Evolutionary conservation across 2,329 filamentous ascomycete genomes (phyloP), one percentile per base, ranked within the genome.

Genomic region (Paecilomyces fulvus): DNA sequence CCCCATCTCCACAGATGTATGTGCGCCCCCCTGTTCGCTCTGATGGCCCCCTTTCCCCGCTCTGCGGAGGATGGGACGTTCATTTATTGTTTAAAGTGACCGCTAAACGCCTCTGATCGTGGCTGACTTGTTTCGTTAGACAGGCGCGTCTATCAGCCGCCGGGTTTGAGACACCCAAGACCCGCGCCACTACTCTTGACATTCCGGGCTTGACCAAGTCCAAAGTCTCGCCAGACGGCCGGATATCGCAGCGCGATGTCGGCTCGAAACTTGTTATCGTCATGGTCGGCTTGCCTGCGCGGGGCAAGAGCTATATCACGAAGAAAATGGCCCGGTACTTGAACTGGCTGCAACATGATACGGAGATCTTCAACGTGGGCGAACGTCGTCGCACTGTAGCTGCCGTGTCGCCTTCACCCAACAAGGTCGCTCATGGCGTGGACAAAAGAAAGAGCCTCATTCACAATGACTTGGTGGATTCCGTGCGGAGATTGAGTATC

Each of bases 271-370:
- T 99, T 60, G 90, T 97, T 69, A 95, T 99, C 66, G 86, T 99
- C 71, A 99, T 99, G 94, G 94, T 99, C 59, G 94, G 94, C 61
- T 77, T 99, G 65, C 94, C 94, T 2, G 94, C 94, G 9, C 82
- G 94, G 66, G 94, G 94, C 70, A 99, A 99, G 77, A 96, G 92
- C 55, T 99, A 99, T 75, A 95, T 99, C 67, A 97, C 94, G 59
- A 97, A 97, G 79, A 99, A 99, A 77, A 83, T 99, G 60, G 89
- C 94, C 58, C 84, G 94, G 59, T 99, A 97, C 70, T 78, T 99
- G 53, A 92, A 95, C 52, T 99, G 94, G 94, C 85, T 96, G 67
- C 94, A 99, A 69, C 92, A 99, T 74, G 90, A 96, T 67, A 94
- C 92, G 11, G 83, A 82, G 63, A 96, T 99, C 64, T 99, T 99